Evolutionary conservation across 768 basidiomycete species (phyloP), one percentile per base, ranked within the genome.

Genomic region (Suillus luteus): DNA sequence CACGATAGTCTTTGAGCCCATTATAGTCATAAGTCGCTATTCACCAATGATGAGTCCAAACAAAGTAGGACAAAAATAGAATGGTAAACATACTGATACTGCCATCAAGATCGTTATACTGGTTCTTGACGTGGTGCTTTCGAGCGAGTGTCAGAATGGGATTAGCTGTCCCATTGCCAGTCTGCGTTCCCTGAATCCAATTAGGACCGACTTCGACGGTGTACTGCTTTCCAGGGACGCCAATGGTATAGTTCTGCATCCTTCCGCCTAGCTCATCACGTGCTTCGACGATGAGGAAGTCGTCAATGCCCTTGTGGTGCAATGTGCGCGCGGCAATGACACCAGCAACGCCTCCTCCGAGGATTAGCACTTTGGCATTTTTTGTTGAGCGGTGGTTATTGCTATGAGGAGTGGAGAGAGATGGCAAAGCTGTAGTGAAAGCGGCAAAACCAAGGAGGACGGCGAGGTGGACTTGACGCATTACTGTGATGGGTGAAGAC

Each of bases 301-400:
- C 78, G n/a, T 80, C 65, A 66, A 88, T 80, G 5, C 85, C 85
- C 27, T 80, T 74, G 55, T 81, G 73, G 54, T 86, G 80, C 9
- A 89, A 77, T 0, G 86, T 83, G 35, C 84, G 82, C 14, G 89
- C 89, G 11, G 88, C 87, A 41, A 86, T 86, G 22, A 89, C 76
- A 11, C 89, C 89, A 5, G 89, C 75, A 46, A 89, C 82, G 10
- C 89, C 88, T 38, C 86, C 88, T 5, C 89, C 89, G 31, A 89
- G 79, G 59, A 90, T 85, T 46, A 90, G 80, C 15, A 88, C 82
- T 9, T 70, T 78, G 14, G 71, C 69, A 43, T 69, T 62, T 33
- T 63, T 69, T 22, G 66, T 49, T n/a, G 59, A 41, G 27, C 57
- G 57, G 10, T 22, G 40, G 17, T 58, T 19, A 10, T 54, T 24